These are phyloP conservation scores for Colletotrichum sp. DNA, from an alignment of 2,329 filamentous ascomycete species.

Conservation along the genomic window DNA sequence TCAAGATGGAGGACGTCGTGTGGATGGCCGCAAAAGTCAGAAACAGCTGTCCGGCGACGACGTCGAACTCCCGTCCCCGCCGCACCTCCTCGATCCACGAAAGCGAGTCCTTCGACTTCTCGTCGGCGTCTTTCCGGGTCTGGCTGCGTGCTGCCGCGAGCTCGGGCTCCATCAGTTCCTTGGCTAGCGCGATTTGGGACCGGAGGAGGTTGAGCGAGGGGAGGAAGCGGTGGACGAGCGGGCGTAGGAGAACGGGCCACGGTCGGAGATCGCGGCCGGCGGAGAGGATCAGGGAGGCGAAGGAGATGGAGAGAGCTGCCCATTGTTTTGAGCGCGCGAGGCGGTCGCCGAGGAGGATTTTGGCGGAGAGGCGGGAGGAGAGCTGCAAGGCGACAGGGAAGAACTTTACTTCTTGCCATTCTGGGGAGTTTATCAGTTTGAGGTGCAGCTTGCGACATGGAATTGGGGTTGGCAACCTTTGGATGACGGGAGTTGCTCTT, in stretches of 20 bases:
- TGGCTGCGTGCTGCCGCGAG: slow-evolving; percentile 24
- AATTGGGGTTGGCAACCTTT: not conserved
- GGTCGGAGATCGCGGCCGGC: slow-evolving; percentile 41
- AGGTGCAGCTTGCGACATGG: not conserved
- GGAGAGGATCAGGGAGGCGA: slow-evolving; percentile 42
- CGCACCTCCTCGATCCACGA: slow-evolving; percentile 46
- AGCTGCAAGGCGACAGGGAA: slow-evolving; percentile 24
- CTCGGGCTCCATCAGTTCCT: slow-evolving; percentile 37
- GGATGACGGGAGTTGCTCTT: not conserved
- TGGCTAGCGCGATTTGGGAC: slow-evolving; percentile 38
- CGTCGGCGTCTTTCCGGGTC: slow-evolving; percentile 29
- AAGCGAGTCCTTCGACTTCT: slow-evolving; percentile 40
- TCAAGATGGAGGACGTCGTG: slow-evolving; percentile 41
- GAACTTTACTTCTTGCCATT: slow-evolving; percentile 17
- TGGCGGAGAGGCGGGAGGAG: slow-evolving; percentile 53
- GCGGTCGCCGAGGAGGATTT: slow-evolving; percentile 50
- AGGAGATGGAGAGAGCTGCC: slow-evolving; percentile 48
- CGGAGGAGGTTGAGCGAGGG: slow-evolving; percentile 40
- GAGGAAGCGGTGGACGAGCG: slow-evolving; percentile 48
- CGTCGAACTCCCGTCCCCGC: slow-evolving; percentile 67
- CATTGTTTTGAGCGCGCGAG: slow-evolving; percentile 51
- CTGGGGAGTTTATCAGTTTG: slow-evolving; percentile 19
- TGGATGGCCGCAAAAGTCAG: slow-evolving; percentile 68
- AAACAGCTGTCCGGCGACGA: slow-evolving; percentile 74
- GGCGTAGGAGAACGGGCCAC: slow-evolving; percentile 43